Conservation (phyloP, 2,329 filamentous ascomycete genomes). For the Chaetomiaceae sp. region DNA sequence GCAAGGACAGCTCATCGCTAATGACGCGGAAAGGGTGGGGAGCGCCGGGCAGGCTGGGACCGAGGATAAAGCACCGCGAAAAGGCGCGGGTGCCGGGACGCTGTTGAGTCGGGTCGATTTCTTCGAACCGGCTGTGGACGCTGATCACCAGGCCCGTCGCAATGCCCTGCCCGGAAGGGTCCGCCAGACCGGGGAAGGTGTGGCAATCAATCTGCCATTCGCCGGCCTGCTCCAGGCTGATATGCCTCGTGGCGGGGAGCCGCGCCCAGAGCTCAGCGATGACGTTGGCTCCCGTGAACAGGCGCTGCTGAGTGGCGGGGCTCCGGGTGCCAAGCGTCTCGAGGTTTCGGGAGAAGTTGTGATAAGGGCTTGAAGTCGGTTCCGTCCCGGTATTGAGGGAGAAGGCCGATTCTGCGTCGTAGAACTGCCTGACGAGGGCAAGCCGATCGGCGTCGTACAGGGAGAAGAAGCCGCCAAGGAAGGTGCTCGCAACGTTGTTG, state of each 20-base stretch:
- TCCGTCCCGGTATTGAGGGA: conserved; percentile 67
- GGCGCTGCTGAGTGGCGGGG: conserved; percentile 58
- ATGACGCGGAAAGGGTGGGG: conserved; percentile 57
- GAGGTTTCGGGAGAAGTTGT: conserved; percentile 74
- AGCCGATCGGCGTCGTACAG: conserved; percentile 69
- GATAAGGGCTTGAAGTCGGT: conserved; percentile 67
- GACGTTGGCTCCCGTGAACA: conserved; percentile 58
- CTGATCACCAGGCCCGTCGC: conserved; percentile 70
- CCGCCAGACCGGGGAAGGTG: conserved; percentile 64
- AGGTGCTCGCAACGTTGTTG: conserved; percentile 67
- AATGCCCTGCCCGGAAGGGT: conserved; percentile 59
- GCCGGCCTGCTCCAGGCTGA: conserved; percentile 62
- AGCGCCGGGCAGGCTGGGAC: conserved; percentile 63
- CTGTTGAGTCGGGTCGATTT: conserved; percentile 55
- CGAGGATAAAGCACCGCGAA: conserved; percentile 74
- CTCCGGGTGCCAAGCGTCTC: conserved; percentile 58
- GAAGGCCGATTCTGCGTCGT: conserved; percentile 72
- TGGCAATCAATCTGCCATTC: conserved; percentile 85
- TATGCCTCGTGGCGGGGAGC: conserved; percentile 70
- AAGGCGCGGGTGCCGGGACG: conserved; percentile 69
- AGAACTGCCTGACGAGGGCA: conserved; percentile 60
- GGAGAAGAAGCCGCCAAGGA: conserved; percentile 68
- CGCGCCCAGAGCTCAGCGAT: conserved; percentile 66
- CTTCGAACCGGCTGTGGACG: conserved; percentile 81
- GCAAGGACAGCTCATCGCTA: conserved; percentile 72